A percentile compares a stretch with the other conserved stretches of the same genome.
Conservation (phyloP, 352 stramenopile genomes). For the Pelagophyceae sp. region DNA sequence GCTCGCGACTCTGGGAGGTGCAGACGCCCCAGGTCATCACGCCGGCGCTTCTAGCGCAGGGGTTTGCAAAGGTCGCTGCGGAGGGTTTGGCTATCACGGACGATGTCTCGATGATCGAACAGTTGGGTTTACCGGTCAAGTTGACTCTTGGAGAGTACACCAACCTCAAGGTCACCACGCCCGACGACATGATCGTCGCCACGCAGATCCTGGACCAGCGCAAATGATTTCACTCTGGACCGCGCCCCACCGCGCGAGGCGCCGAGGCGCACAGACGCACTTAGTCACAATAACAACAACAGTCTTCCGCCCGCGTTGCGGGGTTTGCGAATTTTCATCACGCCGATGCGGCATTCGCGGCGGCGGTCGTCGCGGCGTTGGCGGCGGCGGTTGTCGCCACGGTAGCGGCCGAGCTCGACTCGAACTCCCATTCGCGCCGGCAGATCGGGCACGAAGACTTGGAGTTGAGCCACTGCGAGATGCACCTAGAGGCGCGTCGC, state of each 20-base stretch:
- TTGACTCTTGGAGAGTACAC: conserved; percentile 66
- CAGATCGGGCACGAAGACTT: conserved; percentile 53
- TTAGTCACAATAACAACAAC: too few species aligned
- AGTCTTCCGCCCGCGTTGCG: too few species aligned
- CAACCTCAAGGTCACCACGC: conserved; percentile 71
- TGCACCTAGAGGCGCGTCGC: too few species aligned
- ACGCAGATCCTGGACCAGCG: conserved; percentile 51
- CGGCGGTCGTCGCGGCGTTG: too few species aligned
- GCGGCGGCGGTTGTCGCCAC: too few species aligned
- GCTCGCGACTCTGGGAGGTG: conserved; percentile 59
- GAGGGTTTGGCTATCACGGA: conserved; percentile 62
- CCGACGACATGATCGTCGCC: conserved; percentile 66
- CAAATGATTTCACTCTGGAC: not conserved
- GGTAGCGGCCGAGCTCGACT: not conserved
- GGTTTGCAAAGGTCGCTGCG: conserved; percentile 52
- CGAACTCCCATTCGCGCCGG: conserved; percentile 47
- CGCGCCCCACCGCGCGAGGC: too few species aligned
- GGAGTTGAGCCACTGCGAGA: conserved; percentile 45
- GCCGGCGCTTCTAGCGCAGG: conserved; percentile 48
- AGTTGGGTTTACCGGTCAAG: conserved; percentile 60
- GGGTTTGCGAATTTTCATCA: too few species aligned
- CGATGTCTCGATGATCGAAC: conserved; percentile 66
- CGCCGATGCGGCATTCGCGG: too few species aligned
- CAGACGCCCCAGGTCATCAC: conserved; percentile 55
- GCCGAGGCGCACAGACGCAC: too few species aligned